phyloP scores from a whole-genome alignment of 2,329 filamentous ascomycete genomes.

The Aspergillus tubingensis region DNA sequence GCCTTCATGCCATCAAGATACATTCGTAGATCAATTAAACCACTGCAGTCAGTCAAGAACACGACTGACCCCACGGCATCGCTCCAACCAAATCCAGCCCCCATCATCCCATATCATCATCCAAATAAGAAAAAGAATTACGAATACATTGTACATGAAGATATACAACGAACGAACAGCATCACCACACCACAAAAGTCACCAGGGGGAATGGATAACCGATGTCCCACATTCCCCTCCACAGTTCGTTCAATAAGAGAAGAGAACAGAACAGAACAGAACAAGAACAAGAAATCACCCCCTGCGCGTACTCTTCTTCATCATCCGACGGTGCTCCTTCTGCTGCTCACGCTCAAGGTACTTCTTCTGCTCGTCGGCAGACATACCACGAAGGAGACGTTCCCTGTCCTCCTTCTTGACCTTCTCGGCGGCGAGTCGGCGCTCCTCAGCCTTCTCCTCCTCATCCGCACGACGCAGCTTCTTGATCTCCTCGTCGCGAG shows the following conservation, averaged over 20 bases:
- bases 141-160: constrained; percentile 28
- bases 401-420: constrained; percentile 89
- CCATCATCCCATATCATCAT: background rate
- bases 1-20: background rate
- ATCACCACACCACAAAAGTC: background rate
- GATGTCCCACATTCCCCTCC: constrained; percentile 13
- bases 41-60: background rate
- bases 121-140: constrained; percentile 14
- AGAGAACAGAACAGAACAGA: background rate
- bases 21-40: constrained; percentile 2
- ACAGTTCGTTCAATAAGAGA: background rate
- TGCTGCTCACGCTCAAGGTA: constrained; percentile 79
- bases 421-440: constrained; percentile 55
- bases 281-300: constrained; percentile 33
- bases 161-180: constrained; percentile 17
- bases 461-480: constrained; percentile 80
- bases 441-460: constrained; percentile 66
- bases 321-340: constrained; percentile 65
- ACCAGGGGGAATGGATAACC: constrained; percentile 13
- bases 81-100: background rate
- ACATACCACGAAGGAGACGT: constrained; percentile 72
- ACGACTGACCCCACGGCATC: background rate
- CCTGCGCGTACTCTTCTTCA: constrained; percentile 64
- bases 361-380: constrained; percentile 82
- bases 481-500: constrained; percentile 76